Evolutionary conservation across 371 early-diverging fungal genomes (phyloP), one percentile per base, ranked within the genome.

Genomic region (Rhizopus arrhizus): DNA sequence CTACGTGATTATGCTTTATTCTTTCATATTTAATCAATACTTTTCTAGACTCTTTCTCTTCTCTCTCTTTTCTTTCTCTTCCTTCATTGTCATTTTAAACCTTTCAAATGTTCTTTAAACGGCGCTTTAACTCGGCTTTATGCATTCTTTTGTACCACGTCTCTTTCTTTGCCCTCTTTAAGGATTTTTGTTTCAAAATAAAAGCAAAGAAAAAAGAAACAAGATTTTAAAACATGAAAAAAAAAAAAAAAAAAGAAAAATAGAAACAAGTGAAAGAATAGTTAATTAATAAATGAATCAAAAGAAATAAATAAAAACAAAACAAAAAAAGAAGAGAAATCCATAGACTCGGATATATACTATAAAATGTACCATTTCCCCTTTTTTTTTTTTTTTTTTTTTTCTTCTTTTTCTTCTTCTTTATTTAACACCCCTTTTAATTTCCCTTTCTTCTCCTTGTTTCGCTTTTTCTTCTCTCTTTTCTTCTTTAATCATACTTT

Each of bases 391-490:
- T 3, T 15, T 32, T n/a, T n/a, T 10, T 8, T 29, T 48, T 29
- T 34, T 35, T 51, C 3, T 51, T 51, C 13, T 51, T 35, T 3
- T 34, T 51, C 52, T 35, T 34, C 35, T 45, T 38, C 38, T 43
- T 41, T 41, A 54, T 52, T 34, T 47, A n/a, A 36, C 43, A 35
- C 3, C n/a, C 47, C 22, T 46, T 54, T 28, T 61, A 28, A 34
- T 33, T 32, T 10, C 32, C 36, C 31, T 42, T 32, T 45, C 36
- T 43, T 34, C 12, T 47, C 49, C 13, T 47, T 61, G 33, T 29
- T 32, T 29, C 32, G 50, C 33, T 46, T 54, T 34, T 41, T 43
- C 29, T 49, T 50, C 38, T 45, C 36, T 43, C 50, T 5, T n/a
- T 38, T 43, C 12, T 45, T 36, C 22, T 51, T 51, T 11, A 22